Conservation (phyloP, 306 rosid genomes). For the Ochetophila trinervis region DNA sequence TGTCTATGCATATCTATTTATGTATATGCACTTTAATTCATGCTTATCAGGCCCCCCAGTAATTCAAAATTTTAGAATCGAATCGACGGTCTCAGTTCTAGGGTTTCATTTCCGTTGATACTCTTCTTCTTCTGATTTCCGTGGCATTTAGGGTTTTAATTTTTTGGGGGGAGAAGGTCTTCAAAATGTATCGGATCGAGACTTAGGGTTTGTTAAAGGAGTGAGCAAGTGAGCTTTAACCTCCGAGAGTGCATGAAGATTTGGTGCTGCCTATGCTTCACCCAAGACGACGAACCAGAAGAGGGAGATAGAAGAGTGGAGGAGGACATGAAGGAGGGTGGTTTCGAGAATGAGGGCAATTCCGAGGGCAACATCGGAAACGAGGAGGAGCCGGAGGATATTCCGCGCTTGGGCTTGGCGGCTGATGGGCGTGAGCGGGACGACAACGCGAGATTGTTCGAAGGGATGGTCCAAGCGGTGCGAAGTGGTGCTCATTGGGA, state of each 20-base stretch:
- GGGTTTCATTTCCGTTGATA: slow-evolving; percentile 45
- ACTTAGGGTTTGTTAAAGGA: slow-evolving; percentile 37
- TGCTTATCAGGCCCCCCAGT: not conserved
- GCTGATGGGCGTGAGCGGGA: slow-evolving; percentile 17
- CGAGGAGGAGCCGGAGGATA: slow-evolving; percentile 30
- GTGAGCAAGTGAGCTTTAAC: slow-evolving; percentile 22
- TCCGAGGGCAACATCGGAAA: slow-evolving; percentile 25
- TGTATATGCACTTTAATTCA: slow-evolving; percentile 7
- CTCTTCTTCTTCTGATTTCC: slow-evolving; percentile 6
- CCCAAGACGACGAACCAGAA: slow-evolving; percentile 44
- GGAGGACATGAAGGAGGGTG: slow-evolving; percentile 39
- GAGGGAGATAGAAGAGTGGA: slow-evolving; percentile 24
- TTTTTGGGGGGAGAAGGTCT: not conserved
- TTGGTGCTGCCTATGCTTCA: slow-evolving; percentile 76
- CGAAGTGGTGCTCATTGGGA: slow-evolving; percentile 33
- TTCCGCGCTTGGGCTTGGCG: slow-evolving; percentile 15
- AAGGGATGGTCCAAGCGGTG: slow-evolving; percentile 42
- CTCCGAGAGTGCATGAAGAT: slow-evolving; percentile 66
- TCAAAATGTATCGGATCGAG: slow-evolving; percentile 59
- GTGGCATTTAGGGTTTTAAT: slow-evolving; percentile 22
- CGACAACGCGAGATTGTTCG: slow-evolving; percentile 33
- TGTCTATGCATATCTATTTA: not conserved
- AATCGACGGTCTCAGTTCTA: slow-evolving; percentile 22
- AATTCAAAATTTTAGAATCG: not conserved
- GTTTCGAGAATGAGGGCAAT: slow-evolving; percentile 32